These are phyloP conservation scores for Penicillium coprophilum DNA, from an alignment of 495 filamentous ascomycete species.

Conservation along the genomic window DNA sequence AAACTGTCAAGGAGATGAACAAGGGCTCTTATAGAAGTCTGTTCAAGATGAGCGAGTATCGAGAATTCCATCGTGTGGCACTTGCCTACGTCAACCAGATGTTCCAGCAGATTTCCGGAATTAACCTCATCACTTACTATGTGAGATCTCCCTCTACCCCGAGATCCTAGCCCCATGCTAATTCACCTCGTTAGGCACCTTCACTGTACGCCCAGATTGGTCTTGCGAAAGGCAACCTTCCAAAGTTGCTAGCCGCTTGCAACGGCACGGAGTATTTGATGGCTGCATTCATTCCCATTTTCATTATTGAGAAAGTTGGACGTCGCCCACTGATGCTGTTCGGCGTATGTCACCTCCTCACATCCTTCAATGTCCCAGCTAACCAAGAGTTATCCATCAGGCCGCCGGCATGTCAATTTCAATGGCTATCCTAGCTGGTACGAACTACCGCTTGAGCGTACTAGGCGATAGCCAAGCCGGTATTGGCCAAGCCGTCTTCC, in stretches of 20 bases:
- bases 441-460: slow-evolving; percentile 36
- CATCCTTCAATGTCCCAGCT: background rate
- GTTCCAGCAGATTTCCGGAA: slow-evolving; percentile 61
- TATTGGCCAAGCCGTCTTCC: slow-evolving; percentile 44
- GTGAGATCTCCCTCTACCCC: slow-evolving; percentile 42
- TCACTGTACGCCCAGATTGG: slow-evolving; percentile 38
- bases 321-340: slow-evolving; percentile 67
- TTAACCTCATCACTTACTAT: slow-evolving; percentile 70
- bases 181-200: slow-evolving; percentile 31
- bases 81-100: slow-evolving; percentile 61
- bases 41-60: slow-evolving; percentile 46
- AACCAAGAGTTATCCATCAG: slow-evolving; percentile 5
- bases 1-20: slow-evolving; percentile 64
- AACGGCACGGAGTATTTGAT: slow-evolving; percentile 69
- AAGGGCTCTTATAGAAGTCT: slow-evolving; percentile 59
- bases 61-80: slow-evolving; percentile 64
- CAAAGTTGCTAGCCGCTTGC: slow-evolving; percentile 48
- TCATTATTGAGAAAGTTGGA: slow-evolving; percentile 63
- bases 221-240: slow-evolving; percentile 40
- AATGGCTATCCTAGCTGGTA: slow-evolving; percentile 58
- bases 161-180: slow-evolving; percentile 28
- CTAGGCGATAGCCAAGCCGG: slow-evolving; percentile 38
- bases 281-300: slow-evolving; percentile 65
- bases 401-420: slow-evolving; percentile 57
- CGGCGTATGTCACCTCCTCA: slow-evolving; percentile 37